Evolutionary conservation across 306 rosid species (phyloP).

Genomic region (Corylus avellana): DNA sequence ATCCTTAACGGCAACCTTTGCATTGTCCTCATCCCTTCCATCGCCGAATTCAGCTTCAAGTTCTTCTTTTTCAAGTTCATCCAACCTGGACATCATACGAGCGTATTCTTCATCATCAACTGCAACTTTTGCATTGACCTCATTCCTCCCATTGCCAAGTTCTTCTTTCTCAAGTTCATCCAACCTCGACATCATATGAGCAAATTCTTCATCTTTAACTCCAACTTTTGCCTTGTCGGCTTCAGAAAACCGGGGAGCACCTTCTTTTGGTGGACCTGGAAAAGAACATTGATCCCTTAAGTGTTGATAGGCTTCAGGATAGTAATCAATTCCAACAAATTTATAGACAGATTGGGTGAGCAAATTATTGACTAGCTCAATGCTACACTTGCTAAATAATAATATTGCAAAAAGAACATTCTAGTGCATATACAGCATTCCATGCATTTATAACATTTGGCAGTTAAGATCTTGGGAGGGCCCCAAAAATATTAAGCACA

Average conservation of each 20-base stretch:
- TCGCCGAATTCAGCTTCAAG: constrained; percentile 56
- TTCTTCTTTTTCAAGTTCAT: constrained; percentile 81
- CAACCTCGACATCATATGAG: constrained; percentile 51
- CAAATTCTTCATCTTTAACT: constrained; percentile 57
- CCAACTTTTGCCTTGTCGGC: constrained; percentile 28
- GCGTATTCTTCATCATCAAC: constrained; percentile 58
- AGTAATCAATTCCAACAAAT: constrained; percentile 1
- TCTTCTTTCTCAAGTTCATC: constrained; percentile 86
- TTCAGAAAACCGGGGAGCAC: constrained; percentile 32
- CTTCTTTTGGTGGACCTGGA: constrained; percentile 46
- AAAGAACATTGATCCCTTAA: constrained; percentile 14
- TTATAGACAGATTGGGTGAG: too few species aligned
- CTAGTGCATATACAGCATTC: background rate
- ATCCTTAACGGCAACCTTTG: constrained; percentile 37
- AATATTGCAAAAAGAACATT: background rate
- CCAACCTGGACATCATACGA: constrained; percentile 55
- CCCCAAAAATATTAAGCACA: background rate
- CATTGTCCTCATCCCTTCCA: constrained; percentile 31
- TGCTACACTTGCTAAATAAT: background rate
- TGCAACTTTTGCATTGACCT: constrained; percentile 28
- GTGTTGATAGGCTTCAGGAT: background rate
- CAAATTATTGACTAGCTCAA: background rate
- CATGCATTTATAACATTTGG: background rate
- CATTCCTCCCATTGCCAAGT: constrained; percentile 36
- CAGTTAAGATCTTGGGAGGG: background rate